These are phyloP conservation scores for Schizochytrium sp. DNA, from an alignment of 108 stramenopile species.

Conservation along the genomic window DNA sequence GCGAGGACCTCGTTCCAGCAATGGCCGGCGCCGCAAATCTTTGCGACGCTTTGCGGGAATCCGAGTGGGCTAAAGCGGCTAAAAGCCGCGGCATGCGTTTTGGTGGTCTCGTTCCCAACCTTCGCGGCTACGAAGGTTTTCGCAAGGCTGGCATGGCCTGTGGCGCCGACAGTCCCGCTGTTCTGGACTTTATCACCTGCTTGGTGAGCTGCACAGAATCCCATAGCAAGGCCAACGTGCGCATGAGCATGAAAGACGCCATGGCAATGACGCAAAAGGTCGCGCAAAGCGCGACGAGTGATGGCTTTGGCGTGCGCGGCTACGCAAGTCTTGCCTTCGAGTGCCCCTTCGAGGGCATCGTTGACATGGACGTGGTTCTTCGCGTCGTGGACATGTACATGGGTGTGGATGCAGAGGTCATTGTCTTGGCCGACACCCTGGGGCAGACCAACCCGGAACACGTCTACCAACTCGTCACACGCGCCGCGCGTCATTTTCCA, in stretches of 20 bases:
- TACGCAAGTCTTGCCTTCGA: background rate
- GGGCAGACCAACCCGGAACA: background rate
- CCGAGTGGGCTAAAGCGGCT: background rate
- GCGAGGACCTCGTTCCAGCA: slow-evolving; percentile 2
- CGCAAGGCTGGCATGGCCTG: background rate
- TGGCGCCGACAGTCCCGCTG: background rate
- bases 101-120: background rate
- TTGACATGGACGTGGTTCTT: background rate
- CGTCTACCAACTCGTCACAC: background rate
- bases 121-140: background rate
- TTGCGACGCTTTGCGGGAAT: background rate
- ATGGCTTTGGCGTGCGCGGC: background rate
- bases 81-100: background rate
- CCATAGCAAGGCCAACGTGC: background rate
- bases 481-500: background rate
- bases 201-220: slow-evolving; percentile 19
- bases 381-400: slow-evolving; percentile 9
- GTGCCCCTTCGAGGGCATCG: slow-evolving; percentile 5
- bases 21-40: background rate
- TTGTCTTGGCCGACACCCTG: background rate
- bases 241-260: background rate
- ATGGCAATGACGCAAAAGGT: background rate
- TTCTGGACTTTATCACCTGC: background rate
- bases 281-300: background rate
- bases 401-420: background rate